Evolutionary conservation across 2,329 filamentous ascomycete genomes (phyloP).

Genomic region (Torrubiella hemipterigena): DNA sequence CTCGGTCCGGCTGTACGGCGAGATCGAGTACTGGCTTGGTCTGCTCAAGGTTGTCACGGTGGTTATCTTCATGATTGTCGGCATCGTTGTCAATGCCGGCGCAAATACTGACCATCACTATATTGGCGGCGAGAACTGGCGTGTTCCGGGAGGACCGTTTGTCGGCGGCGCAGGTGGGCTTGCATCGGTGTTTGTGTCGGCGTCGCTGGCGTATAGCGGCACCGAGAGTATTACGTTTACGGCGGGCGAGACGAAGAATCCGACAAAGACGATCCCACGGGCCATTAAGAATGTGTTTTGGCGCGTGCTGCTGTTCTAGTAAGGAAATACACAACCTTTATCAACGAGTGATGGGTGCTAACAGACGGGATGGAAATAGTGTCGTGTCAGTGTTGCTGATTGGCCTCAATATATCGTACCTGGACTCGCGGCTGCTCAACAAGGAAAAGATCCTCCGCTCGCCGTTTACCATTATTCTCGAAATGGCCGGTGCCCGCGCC

Average conservation of each 20-base stretch:
- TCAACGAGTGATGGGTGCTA: constrained; percentile 10
- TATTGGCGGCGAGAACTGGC: too few relatives aligned
- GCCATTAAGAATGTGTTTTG: constrained; percentile 57
- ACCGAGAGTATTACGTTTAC: constrained; percentile 56
- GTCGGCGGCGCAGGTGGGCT: not conserved
- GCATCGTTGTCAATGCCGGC: constrained; percentile 20
- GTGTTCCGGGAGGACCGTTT: too few relatives aligned
- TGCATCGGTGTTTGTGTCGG: too few relatives aligned
- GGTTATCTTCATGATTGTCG: constrained; percentile 17
- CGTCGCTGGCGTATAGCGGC: too few relatives aligned
- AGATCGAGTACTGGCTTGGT: constrained; percentile 34
- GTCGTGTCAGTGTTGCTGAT: constrained; percentile 28
- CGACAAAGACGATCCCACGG: constrained; percentile 45
- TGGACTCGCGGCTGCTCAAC: constrained; percentile 13
- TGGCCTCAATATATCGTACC: constrained; percentile 48
- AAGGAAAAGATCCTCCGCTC: constrained; percentile 16
- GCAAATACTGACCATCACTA: constrained; percentile 21
- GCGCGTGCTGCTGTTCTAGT: constrained; percentile 43
- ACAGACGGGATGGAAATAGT: constrained; percentile 10
- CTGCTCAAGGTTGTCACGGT: constrained; percentile 30
- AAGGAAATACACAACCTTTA: not conserved
- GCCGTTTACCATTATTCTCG: constrained; percentile 46
- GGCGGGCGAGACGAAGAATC: constrained; percentile 53
- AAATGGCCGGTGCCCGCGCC: constrained; percentile 37
- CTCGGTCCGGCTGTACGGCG: constrained; percentile 27